Evolutionary conservation across 805 yeast genomes (phyloP).

Genomic region (Candida dajiaensis): DNA sequence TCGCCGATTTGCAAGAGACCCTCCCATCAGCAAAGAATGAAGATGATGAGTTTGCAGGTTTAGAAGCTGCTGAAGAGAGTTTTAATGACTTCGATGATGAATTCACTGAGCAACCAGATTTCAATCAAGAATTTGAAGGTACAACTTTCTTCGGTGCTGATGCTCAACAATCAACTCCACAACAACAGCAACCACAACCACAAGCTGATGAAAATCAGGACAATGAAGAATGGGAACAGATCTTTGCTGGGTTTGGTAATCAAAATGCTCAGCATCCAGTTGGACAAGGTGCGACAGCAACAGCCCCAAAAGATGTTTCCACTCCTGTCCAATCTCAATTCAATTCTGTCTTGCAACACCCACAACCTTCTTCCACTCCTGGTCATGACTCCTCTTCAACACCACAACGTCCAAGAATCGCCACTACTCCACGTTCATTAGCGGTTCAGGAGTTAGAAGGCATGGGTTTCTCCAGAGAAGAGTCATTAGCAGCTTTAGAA

Average conservation of each 20-base stretch:
- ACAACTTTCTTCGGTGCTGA: constrained; percentile 22
- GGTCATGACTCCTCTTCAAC: constrained; percentile 2
- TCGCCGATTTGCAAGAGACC: constrained; percentile 8
- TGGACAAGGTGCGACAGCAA: constrained; percentile 12
- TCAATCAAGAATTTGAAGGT: constrained; percentile 19
- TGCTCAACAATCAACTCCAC: neutral
- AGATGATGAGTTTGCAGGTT: constrained; percentile 39
- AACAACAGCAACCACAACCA: neutral
- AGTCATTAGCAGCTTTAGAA: constrained; percentile 63
- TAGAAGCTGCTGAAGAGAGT: constrained; percentile 34
- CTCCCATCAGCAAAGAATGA: constrained; percentile 13
- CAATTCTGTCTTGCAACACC: constrained; percentile 4
- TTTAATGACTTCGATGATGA: constrained; percentile 19
- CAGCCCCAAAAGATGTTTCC: constrained; percentile 5
- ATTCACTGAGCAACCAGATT: constrained; percentile 13
- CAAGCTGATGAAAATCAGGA: constrained; percentile 16
- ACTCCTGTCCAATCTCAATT: constrained; percentile 4
- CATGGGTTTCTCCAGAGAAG: constrained; percentile 77
- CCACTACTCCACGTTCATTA: constrained; percentile 41
- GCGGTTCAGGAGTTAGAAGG: constrained; percentile 77
- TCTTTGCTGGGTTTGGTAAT: constrained; percentile 84
- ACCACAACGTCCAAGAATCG: constrained; percentile 26
- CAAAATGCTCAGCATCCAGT: constrained; percentile 21
- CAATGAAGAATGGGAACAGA: constrained; percentile 87
- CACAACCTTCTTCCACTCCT: neutral